phyloP scores from a whole-genome alignment of 345 rosid genomes.

The Physaria fendleri region DNA sequence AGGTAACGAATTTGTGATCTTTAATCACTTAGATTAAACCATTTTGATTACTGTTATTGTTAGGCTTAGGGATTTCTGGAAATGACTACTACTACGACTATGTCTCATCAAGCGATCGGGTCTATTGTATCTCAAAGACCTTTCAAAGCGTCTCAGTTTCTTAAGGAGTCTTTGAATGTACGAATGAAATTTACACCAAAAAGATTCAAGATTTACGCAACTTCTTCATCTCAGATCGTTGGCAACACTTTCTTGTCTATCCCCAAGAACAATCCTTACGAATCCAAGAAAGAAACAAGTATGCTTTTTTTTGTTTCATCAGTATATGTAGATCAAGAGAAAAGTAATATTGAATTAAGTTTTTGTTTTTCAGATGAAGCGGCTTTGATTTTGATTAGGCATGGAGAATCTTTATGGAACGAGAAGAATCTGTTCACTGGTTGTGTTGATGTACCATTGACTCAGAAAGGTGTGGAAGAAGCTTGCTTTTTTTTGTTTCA shows the following conservation, averaged over 20 bases:
- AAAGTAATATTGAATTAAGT: no score
- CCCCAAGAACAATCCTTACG: conserved; percentile 35
- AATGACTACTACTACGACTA: conserved; percentile 58
- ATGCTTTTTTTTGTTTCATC: background rate
- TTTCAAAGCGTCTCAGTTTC: conserved; percentile 24
- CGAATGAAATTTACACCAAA: conserved; percentile 29
- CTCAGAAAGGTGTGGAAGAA: no score
- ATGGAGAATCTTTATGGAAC: no score
- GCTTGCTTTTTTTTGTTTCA: no score
- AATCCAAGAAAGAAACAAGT: conserved; percentile 60
- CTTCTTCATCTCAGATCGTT: conserved; percentile 45
- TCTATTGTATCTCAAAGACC: conserved; percentile 33
- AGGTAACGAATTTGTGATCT: background rate
- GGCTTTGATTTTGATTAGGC: no score
- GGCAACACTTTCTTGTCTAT: conserved; percentile 57
- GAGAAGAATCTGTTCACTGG: no score
- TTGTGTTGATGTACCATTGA: no score
- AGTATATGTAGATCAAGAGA: background rate
- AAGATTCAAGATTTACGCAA: conserved; percentile 42
- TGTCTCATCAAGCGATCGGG: conserved; percentile 54
- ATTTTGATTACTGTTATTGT: background rate
- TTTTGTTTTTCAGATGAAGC: no score
- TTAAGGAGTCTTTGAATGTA: conserved; percentile 29
- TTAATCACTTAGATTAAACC: background rate
- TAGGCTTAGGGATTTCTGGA: background rate